Evolutionary conservation across 2,329 filamentous ascomycete species (phyloP), one percentile per base, ranked within the genome.

Genomic region (Colletotrichum sp.): DNA sequence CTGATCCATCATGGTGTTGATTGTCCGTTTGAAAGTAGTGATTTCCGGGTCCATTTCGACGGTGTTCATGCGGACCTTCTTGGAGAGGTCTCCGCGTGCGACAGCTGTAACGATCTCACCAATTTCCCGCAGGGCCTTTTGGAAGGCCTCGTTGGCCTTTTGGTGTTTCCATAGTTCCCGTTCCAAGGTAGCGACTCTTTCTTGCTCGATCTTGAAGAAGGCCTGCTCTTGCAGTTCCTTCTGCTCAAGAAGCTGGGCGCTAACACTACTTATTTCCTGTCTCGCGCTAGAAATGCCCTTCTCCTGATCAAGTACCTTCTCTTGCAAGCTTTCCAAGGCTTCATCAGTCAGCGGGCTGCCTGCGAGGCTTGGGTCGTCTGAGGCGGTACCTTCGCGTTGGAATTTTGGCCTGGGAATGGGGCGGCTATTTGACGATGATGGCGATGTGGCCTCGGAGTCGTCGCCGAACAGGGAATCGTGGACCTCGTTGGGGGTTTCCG

Each of bases 1-100:
- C 85, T 98, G 96, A 83, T 99, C 96, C 92, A 99, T 98, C 96
- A 99, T 99, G 79, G 95, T 98, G 85, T 99, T 99, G 88, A 99
- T 99, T 77, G 96, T 98, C 81, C 95, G 93, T 87, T 99, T 99
- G 89, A 99, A 99, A 12, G 95, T 96, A 32, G 96, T 97, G 82
- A 99, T 99, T 89, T 99, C 96, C 32, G 96, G 96, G 89, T 99
- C 96, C 94, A 98, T 97, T 87, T 99, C 96, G 79, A 98, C 94
- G 6, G 95, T 95, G 83, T 98, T 97, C 84, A 99, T 98, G 81
- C 96, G 92, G 78, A 98, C 96, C 87, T 98, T 98, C 89, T 98
- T 98, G 84, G 96, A 98, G 77, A 99, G 89, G 83, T 99, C 96
- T 86, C 96, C 96, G 81, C 95, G 95, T 73, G 96, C 97, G 79